Percentiles rank a stretch among this genome's conserved stretches.
These are phyloP conservation scores for Capillidium rhysosporum DNA, from an alignment of 371 early-diverging fungal genomes.

Conservation along the genomic window DNA sequence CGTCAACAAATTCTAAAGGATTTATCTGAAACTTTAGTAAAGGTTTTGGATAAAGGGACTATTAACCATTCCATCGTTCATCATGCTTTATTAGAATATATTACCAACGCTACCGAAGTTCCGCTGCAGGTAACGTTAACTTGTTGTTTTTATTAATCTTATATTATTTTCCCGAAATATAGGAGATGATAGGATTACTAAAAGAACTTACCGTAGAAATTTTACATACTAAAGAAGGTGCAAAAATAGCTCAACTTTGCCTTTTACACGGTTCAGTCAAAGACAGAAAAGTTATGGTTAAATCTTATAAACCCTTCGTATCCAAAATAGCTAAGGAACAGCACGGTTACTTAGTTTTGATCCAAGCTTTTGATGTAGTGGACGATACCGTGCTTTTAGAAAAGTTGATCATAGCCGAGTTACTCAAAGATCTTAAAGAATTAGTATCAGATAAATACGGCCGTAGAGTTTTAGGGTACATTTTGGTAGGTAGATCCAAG, in stretches of 20 bases:
- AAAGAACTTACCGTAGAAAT: constrained; percentile 71
- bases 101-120: constrained; percentile 34
- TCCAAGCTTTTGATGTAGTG: constrained; percentile 64
- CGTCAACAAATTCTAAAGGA: constrained; percentile 10
- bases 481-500: constrained; percentile 48
- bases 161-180: background rate
- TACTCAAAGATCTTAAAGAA: constrained; percentile 26
- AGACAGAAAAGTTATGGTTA: constrained; percentile 79
- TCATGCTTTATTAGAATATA: constrained; percentile 65
- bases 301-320: constrained; percentile 65
- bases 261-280: constrained; percentile 52
- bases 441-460: constrained; percentile 48
- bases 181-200: constrained; percentile 48
- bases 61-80: constrained; percentile 72
- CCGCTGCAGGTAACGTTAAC: constrained; percentile 24
- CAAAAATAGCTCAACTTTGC: constrained; percentile 62
- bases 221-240: constrained; percentile 80
- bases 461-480: constrained; percentile 47
- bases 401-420: constrained; percentile 31
- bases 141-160: background rate
- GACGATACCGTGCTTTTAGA: constrained; percentile 84
- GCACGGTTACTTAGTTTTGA: constrained; percentile 70
- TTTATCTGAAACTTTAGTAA: constrained; percentile 40
- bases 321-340: constrained; percentile 69
- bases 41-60: constrained; percentile 66